Evolutionary conservation across 768 basidiomycete genomes (phyloP), one percentile per base, ranked within the genome.

Genomic region (Bullera alba): DNA sequence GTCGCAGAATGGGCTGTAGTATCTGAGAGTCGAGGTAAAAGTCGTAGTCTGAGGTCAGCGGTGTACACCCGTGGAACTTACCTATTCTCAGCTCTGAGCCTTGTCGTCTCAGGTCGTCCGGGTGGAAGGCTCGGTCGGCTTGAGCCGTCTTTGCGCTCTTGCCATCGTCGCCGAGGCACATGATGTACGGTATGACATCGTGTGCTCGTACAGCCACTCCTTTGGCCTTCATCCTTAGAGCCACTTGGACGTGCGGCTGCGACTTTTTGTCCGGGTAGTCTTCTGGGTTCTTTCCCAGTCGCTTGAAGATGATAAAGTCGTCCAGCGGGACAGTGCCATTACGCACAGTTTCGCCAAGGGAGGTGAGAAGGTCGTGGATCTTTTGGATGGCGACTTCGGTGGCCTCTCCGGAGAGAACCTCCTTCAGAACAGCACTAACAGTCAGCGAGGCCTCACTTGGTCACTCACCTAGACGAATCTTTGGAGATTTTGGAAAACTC

Each of bases 201-300:
- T 95, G 92, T 0, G 78, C 79, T 27, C 84, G 83, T 0, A 89
- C 87, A 10, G 81, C 81, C 5, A 80, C 82, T 27, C 91, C 89
- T 56, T 81, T 85, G 4, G 81, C 77, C 74, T 91, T 92, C 83
- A 93, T 80, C 32, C 87, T 79, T 42, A 95, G 75, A 0, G 92
- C 93, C 16, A 99, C 95, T 64, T 95, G 91, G 1, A 97, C 93
- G 63, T 99, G 95, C 1, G 95, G 95, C 61, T 92, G 92, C 32
- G 78, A 83, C 73, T 96, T 96, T 5, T 82, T 86, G 67, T 97
- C 93, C 0, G 93, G 92, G 67, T 96, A 99, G 63, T 95, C 92
- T 61, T 93, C 87, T 0, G 93, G 93, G 55, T 88, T 88, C 76
- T 96, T 97, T 14, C 95, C 88, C 48, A 99, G 77, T 48, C 95